phyloP scores from a whole-genome alignment of 305 asterid genomes.

The Fraxinus floribunda region DNA sequence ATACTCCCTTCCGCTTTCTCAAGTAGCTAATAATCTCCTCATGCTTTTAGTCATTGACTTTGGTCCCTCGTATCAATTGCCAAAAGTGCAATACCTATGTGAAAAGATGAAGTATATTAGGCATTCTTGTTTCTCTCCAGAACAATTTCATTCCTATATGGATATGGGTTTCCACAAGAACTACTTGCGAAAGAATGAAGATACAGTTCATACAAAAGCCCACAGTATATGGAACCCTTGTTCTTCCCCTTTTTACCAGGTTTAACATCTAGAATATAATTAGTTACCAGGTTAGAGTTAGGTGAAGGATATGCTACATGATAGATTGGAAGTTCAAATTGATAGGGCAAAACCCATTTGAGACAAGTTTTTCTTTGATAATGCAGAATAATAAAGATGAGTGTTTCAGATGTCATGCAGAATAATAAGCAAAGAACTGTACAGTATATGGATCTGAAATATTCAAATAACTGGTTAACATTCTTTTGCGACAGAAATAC shows the following conservation, averaged over 20 bases:
- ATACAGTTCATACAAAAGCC: not conserved
- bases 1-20: not conserved
- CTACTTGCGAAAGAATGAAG: not conserved
- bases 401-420: not conserved
- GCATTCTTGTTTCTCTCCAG: not conserved
- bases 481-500: not conserved
- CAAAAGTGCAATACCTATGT: not conserved
- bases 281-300: not conserved
- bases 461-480: not conserved
- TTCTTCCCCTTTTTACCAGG: not conserved
- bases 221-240: not conserved
- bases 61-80: not conserved
- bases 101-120: not conserved
- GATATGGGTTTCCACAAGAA: not conserved
- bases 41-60: not conserved
- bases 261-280: not conserved
- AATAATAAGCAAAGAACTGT: not conserved
- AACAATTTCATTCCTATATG: not conserved
- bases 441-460: not conserved
- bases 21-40: not conserved
- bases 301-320: not conserved
- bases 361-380: not conserved
- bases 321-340: not conserved
- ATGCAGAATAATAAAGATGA: not conserved
- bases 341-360: not conserved